phyloP scores from a whole-genome alignment of 306 rosid genomes.

The Bauhinia variegata region DNA sequence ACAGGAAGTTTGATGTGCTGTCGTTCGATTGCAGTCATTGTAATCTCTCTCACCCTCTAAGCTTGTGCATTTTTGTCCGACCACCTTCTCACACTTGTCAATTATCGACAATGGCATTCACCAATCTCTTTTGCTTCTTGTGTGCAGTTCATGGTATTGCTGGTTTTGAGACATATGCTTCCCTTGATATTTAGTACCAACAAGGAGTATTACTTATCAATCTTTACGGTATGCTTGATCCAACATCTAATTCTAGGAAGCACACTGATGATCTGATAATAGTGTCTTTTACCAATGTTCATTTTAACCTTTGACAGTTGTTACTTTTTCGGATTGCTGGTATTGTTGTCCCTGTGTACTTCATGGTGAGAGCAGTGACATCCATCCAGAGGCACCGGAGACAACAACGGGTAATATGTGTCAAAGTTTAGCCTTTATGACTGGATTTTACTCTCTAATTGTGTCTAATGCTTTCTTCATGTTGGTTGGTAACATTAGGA shows the following conservation, averaged over 20 bases:
- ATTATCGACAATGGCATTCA: not conserved
- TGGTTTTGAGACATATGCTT: slow-evolving; percentile 78
- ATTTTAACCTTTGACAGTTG: slow-evolving; percentile 53
- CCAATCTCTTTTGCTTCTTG: slow-evolving; percentile 29
- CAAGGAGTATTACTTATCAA: slow-evolving; percentile 59
- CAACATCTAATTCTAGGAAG: slow-evolving; percentile 3
- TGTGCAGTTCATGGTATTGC: slow-evolving; percentile 80
- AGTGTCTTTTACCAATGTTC: slow-evolving; percentile 19
- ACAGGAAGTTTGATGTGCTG: slow-evolving; percentile 62
- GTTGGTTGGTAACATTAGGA: slow-evolving; percentile 44
- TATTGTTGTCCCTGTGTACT: slow-evolving; percentile 68
- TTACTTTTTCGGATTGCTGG: slow-evolving; percentile 62
- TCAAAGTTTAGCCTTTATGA: slow-evolving; percentile 3
- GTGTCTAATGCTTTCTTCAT: slow-evolving; percentile 2
- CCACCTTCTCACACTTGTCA: not conserved
- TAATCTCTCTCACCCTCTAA: slow-evolving; percentile 40
- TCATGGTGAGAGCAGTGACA: slow-evolving; percentile 60
- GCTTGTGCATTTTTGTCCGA: slow-evolving; percentile 7
- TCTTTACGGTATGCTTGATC: slow-evolving; percentile 59
- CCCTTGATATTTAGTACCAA: slow-evolving; percentile 61
- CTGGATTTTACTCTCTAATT: not conserved
- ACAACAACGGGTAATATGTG: slow-evolving; percentile 52
- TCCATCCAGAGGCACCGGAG: slow-evolving; percentile 65
- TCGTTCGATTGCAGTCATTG: slow-evolving; percentile 64
- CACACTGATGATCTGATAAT: slow-evolving; percentile 4